Conservation (phyloP, 306 rosid genomes). For the Rosa lucieae region DNA sequence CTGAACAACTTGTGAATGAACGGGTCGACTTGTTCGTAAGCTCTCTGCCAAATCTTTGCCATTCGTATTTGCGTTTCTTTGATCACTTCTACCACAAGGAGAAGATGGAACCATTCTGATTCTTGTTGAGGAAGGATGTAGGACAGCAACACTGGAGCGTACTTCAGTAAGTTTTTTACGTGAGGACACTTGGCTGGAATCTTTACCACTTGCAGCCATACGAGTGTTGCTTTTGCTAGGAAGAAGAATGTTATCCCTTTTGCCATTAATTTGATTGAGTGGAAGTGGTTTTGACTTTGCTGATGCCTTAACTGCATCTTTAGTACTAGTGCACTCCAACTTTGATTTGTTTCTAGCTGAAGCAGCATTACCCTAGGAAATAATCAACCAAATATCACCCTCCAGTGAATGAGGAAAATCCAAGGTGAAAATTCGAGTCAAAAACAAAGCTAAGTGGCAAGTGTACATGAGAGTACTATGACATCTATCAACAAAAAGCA, state of each 20-base stretch:
- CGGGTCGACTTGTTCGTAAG: conserved; percentile 10
- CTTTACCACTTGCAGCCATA: neutral
- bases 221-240: conserved; percentile 12
- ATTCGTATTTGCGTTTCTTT: neutral
- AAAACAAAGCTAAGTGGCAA: neutral
- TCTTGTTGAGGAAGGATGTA: conserved; percentile 17
- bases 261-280: neutral
- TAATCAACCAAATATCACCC: neutral
- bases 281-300: conserved; percentile 16
- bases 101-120: conserved; percentile 14
- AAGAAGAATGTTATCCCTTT: conserved; percentile 16
- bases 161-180: conserved; percentile 1
- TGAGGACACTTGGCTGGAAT: conserved; percentile 10
- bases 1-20: conserved; percentile 19
- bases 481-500: neutral
- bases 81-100: conserved; percentile 16
- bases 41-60: conserved; percentile 7
- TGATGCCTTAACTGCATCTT: conserved; percentile 12
- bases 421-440: neutral
- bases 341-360: conserved; percentile 8
- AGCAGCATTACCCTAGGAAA: conserved; percentile 22
- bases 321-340: neutral
- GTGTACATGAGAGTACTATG: neutral
- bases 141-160: conserved; percentile 20
- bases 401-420: neutral